Percentiles rank a stretch among this genome's conserved stretches.
Evolutionary conservation across 441 rosid species (phyloP).

Genomic region (Eruca vesicaria): DNA sequence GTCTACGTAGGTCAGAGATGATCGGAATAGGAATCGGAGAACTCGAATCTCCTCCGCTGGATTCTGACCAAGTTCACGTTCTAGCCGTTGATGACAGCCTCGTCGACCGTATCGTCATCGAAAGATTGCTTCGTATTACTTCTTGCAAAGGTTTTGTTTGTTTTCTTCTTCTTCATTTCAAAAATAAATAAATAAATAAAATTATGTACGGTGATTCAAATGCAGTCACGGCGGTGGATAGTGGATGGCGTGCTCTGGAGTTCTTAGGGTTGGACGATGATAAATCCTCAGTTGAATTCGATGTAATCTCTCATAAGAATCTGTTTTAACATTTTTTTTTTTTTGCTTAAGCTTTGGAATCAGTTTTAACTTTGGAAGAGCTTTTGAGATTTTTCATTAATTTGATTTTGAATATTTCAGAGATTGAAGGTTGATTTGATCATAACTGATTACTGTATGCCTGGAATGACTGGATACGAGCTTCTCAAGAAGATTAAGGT

Average conservation of each 20-base stretch:
- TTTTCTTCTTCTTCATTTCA: not conserved
- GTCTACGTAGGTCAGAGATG: constrained; percentile 44
- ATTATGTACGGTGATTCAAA: constrained; percentile 25
- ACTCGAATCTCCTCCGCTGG: constrained; percentile 37
- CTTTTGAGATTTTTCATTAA: not conserved
- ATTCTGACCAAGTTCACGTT: constrained; percentile 63
- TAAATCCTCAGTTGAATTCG: constrained; percentile 38
- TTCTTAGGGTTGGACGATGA: constrained; percentile 70
- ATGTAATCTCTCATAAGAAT: constrained; percentile 36
- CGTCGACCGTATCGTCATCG: constrained; percentile 83
- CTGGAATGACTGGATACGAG: constrained; percentile 96
- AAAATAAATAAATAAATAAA: not conserved
- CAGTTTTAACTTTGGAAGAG: not conserved
- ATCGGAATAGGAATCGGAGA: constrained; percentile 39
- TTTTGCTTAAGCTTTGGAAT: no score
- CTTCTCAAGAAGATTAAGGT: constrained; percentile 91
- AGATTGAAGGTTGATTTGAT: constrained; percentile 79
- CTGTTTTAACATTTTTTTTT: no score
- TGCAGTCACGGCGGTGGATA: constrained; percentile 77
- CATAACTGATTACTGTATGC: constrained; percentile 95
- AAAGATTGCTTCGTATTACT: constrained; percentile 69
- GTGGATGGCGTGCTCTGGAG: constrained; percentile 81
- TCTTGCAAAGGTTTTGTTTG: constrained; percentile 72
- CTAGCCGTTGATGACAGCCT: constrained; percentile 89
- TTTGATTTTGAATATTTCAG: constrained; percentile 35